These are phyloP conservation scores for Chamaecyparis obtusa DNA, from an alignment of 75 land plant genomes.

Conservation along the genomic window DNA sequence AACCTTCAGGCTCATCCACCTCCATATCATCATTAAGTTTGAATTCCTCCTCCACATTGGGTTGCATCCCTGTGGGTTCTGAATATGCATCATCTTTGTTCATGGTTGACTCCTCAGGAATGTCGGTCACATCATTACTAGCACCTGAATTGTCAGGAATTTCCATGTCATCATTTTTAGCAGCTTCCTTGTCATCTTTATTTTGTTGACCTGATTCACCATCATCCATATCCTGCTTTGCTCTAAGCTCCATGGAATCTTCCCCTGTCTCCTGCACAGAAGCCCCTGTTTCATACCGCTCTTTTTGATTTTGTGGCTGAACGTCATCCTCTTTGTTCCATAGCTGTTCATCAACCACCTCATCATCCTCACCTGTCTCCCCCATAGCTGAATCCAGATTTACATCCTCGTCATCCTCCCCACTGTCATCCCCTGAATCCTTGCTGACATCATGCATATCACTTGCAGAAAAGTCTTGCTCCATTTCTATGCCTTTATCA, in stretches of 20 bases:
- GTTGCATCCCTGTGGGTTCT: constrained; percentile 60
- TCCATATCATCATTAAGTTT: constrained; percentile 28
- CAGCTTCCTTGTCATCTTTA: constrained; percentile 26
- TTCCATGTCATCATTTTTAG: constrained; percentile 14
- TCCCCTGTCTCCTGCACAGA: constrained; percentile 50
- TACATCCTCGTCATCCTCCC: constrained; percentile 52
- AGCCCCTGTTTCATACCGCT: constrained; percentile 79
- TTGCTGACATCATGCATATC: constrained; percentile 83
- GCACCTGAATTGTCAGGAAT: constrained; percentile 16
- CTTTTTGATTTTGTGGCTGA: constrained; percentile 30
- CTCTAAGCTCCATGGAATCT: constrained; percentile 61
- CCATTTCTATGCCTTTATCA: constrained; percentile 96
- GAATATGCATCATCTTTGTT: constrained; percentile 55
- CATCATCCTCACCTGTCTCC: constrained; percentile 49
- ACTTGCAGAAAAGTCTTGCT: constrained; percentile 70
- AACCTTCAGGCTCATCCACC: constrained; percentile 31
- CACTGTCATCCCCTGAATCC: constrained; percentile 60
- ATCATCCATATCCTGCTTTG: constrained; percentile 55
- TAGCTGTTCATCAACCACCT: constrained; percentile 71
- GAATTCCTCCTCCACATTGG: constrained; percentile 21
- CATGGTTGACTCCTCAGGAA: constrained; percentile 37
- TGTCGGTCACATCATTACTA: constrained; percentile 25
- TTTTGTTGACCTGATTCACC: constrained; percentile 11
- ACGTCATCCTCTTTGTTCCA: constrained; percentile 78
- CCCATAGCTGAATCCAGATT: constrained; percentile 90